Conservation (phyloP, 108 stramenopile genomes). For the Cyclotella choctawhatcheeana region DNA sequence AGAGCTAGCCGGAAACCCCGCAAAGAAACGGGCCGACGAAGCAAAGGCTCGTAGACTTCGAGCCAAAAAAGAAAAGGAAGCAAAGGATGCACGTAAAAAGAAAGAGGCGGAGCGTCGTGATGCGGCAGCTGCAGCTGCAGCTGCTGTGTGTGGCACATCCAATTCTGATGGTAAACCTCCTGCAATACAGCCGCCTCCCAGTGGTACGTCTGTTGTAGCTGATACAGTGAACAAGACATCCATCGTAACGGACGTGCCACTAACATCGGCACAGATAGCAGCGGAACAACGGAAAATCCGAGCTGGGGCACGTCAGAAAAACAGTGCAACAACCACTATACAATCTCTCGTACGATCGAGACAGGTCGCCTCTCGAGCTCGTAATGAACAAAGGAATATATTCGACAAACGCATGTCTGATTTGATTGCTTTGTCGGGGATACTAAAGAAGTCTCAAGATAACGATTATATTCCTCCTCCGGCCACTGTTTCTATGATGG, state of each 20-base stretch:
- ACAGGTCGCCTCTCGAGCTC: slow-evolving; percentile 38
- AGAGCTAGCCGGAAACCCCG: slow-evolving; percentile 73
- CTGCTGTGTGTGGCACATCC: background rate
- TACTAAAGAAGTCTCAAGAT: slow-evolving; percentile 49
- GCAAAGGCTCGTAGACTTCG: slow-evolving; percentile 65
- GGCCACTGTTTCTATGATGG: slow-evolving; percentile 66
- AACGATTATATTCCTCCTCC: slow-evolving; percentile 73
- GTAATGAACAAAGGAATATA: slow-evolving; percentile 43
- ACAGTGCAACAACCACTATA: slow-evolving; percentile 50
- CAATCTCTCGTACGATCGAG: slow-evolving; percentile 67
- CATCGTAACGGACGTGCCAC: slow-evolving; percentile 4
- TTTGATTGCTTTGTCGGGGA: slow-evolving; percentile 51
- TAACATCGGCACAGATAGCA: slow-evolving; percentile 64
- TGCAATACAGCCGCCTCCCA: too few relatives aligned
- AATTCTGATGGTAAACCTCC: slow-evolving; percentile 5
- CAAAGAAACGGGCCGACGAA: slow-evolving; percentile 73
- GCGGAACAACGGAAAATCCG: slow-evolving; percentile 73
- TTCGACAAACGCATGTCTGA: slow-evolving; percentile 66
- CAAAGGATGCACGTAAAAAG: slow-evolving; percentile 38
- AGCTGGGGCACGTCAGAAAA: slow-evolving; percentile 43
- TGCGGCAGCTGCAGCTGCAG: slow-evolving; percentile 18
- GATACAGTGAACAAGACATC: slow-evolving; percentile 4
- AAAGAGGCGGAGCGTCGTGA: slow-evolving; percentile 48
- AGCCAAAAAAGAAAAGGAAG: slow-evolving; percentile 65
- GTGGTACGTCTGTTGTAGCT: background rate